Evolutionary conservation across 2,329 filamentous ascomycete species (phyloP).

Genomic region (Fusarium sororula): DNA sequence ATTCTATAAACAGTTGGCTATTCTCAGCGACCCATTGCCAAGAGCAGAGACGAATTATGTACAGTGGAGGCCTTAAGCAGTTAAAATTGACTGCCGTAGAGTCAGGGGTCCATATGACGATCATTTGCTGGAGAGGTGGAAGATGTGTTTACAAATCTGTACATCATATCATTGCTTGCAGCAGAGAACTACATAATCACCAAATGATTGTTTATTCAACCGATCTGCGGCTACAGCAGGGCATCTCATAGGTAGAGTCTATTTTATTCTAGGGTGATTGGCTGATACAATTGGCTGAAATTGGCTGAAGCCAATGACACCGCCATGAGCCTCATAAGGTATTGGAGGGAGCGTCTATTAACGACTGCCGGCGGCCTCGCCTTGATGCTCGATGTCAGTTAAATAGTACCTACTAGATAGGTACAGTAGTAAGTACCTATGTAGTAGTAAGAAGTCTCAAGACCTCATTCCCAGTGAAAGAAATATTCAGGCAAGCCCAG

Average conservation of each 20-base stretch:
- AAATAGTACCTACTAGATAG: background rate
- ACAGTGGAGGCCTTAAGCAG: background rate
- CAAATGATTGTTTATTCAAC: background rate
- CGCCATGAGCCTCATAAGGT: background rate
- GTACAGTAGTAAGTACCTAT: background rate
- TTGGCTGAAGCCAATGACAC: constrained; percentile 5
- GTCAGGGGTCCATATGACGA: constrained; percentile 13
- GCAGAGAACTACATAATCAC: background rate
- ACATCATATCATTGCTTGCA: constrained; percentile 2
- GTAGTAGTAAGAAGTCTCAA: background rate
- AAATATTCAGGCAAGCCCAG: background rate
- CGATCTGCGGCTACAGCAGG: background rate
- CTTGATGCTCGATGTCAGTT: background rate
- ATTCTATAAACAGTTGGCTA: background rate
- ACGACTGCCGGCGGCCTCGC: constrained; percentile 2
- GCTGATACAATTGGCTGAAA: background rate
- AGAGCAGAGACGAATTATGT: background rate
- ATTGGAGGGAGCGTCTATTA: background rate
- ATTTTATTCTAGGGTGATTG: background rate
- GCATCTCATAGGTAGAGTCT: background rate
- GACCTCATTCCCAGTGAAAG: background rate
- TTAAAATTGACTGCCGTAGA: constrained; percentile 2
- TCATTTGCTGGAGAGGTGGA: background rate
- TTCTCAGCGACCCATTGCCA: constrained; percentile 1
- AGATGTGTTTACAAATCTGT: background rate